phyloP scores from a whole-genome alignment of 768 basidiomycete genomes.

The Neoboletus brunneissimus region DNA sequence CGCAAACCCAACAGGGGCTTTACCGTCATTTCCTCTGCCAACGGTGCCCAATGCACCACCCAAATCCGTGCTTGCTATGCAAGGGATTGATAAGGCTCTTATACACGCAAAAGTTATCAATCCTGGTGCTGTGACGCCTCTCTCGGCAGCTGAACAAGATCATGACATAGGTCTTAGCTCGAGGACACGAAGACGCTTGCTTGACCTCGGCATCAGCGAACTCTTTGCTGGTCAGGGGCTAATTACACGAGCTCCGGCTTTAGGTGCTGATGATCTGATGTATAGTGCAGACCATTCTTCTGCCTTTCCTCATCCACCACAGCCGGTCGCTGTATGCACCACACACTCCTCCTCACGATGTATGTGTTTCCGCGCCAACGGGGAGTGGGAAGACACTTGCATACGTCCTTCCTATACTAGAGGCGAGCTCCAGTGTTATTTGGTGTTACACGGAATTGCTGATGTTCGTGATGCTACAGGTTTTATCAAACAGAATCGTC shows the following conservation, averaged over 20 bases:
- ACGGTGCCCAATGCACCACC: slow-evolving; percentile 66
- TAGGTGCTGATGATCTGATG: slow-evolving; percentile 13
- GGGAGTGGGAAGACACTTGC: slow-evolving; percentile 97
- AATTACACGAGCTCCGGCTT: neutral
- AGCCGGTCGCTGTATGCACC: slow-evolving; percentile 59
- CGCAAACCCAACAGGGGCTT: slow-evolving; percentile 31
- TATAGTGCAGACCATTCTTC: slow-evolving; percentile 82
- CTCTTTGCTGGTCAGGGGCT: slow-evolving; percentile 77
- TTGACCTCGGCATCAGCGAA: slow-evolving; percentile 77
- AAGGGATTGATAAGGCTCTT: slow-evolving; percentile 75
- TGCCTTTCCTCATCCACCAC: slow-evolving; percentile 73
- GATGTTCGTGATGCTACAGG: slow-evolving; percentile 37
- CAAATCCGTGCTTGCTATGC: slow-evolving; percentile 64
- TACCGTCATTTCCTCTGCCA: slow-evolving; percentile 72
- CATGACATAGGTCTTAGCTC: slow-evolving; percentile 52
- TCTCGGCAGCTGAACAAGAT: slow-evolving; percentile 39
- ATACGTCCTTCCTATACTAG: slow-evolving; percentile 91
- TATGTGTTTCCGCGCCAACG: slow-evolving; percentile 95
- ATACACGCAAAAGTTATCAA: slow-evolving; percentile 68
- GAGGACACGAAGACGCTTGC: slow-evolving; percentile 59
- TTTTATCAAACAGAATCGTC: slow-evolving; percentile 68
- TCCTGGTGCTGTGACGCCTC: slow-evolving; percentile 43
- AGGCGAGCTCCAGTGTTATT: slow-evolving; percentile 45
- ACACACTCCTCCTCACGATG: slow-evolving; percentile 66
- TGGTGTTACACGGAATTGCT: neutral